Evolutionary conservation across 805 yeast species (phyloP).

Genomic region (Candida maesae): DNA sequence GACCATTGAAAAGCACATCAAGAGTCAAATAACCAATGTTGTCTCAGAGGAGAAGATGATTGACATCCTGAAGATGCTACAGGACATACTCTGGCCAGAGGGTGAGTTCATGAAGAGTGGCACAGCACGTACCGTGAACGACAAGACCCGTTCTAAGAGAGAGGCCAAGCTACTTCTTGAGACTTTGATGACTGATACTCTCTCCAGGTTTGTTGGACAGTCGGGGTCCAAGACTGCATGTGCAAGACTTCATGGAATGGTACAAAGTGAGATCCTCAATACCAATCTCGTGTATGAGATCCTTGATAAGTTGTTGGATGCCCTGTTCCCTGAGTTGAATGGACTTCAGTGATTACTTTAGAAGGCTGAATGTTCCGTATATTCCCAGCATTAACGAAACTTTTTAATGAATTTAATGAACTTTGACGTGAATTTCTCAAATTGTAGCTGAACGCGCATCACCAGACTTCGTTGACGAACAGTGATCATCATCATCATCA

Average conservation of each 20-base stretch:
- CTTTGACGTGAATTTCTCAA: too few relatives aligned
- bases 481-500: too few relatives aligned
- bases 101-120: conserved; percentile 48
- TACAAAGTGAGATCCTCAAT: conserved; percentile 72
- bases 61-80: conserved; percentile 33
- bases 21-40: conserved; percentile 36
- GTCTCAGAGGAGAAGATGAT: conserved; percentile 44
- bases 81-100: conserved; percentile 44
- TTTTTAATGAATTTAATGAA: too few relatives aligned
- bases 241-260: conserved; percentile 51
- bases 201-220: conserved; percentile 71
- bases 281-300: conserved; percentile 57
- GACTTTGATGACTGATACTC: conserved; percentile 55
- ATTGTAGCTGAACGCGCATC: too few relatives aligned
- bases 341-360: conserved; percentile 1
- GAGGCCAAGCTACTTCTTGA: conserved; percentile 59
- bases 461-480: too few relatives aligned
- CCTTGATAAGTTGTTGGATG: conserved; percentile 53
- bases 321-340: conserved; percentile 27
- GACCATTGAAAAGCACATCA: conserved; percentile 63
- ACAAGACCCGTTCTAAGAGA: conserved; percentile 47
- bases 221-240: conserved; percentile 63
- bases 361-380: too few relatives aligned
- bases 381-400: too few relatives aligned
- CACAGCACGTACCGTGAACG: conserved; percentile 43